phyloP scores from a whole-genome alignment of 75 land plant species.

The Sequoiadendron giganteum region DNA sequence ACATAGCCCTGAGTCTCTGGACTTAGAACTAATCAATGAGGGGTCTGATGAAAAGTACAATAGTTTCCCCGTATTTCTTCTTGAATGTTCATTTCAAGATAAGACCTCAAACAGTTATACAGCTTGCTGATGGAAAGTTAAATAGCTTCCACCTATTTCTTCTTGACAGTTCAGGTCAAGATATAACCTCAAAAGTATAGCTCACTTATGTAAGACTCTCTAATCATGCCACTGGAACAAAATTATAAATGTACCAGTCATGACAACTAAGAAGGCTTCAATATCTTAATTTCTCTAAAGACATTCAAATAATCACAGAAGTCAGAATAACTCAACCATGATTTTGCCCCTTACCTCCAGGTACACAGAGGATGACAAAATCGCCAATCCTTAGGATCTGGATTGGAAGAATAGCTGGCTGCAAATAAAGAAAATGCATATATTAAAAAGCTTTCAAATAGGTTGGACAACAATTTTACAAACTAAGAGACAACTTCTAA shows the following conservation, averaged over 20 bases:
- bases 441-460: neutral
- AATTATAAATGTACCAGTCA: neutral
- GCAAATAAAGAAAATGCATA: slow-evolving; percentile 20
- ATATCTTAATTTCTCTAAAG: neutral
- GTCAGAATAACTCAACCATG: neutral
- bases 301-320: neutral
- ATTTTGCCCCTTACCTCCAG: slow-evolving; percentile 51
- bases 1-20: neutral
- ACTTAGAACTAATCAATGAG: neutral
- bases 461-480: neutral
- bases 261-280: neutral
- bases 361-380: slow-evolving; percentile 68
- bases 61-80: neutral
- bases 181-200: neutral
- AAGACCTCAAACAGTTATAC: neutral
- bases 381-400: slow-evolving; percentile 75
- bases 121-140: neutral
- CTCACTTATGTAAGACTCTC: neutral
- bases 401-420: slow-evolving; percentile 84
- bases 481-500: neutral
- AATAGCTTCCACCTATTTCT: neutral
- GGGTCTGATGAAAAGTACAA: neutral
- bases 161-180: neutral
- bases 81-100: neutral
- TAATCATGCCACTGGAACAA: neutral